Conservation (phyloP, 306 rosid species). For the Neltuma alba region DNA sequence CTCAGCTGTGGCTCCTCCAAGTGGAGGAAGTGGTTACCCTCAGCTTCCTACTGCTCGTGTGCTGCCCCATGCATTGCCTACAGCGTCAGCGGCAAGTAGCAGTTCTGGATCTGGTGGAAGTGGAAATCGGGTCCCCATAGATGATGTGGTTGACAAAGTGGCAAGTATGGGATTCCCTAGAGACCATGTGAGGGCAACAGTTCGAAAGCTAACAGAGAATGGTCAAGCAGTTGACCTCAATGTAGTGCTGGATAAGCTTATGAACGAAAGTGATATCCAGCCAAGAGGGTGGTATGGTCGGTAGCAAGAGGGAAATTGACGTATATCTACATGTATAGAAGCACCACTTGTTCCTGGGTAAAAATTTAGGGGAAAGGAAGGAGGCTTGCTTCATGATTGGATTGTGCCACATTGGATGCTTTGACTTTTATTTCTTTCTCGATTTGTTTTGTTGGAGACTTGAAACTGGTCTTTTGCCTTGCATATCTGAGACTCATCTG, state of each 20-base stretch:
- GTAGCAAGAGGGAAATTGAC: conserved; percentile 42
- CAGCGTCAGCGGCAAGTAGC: conserved; percentile 63
- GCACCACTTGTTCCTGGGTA: conserved; percentile 39
- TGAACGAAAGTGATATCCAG: conserved; percentile 75
- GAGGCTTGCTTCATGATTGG: conserved; percentile 26
- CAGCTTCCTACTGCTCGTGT: conserved; percentile 81
- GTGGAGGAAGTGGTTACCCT: conserved; percentile 79
- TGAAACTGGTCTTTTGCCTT: conserved; percentile 40
- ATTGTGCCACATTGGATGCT: conserved; percentile 35
- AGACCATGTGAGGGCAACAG: conserved; percentile 82
- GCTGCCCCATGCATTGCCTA: conserved; percentile 74
- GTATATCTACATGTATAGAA: conserved; percentile 46
- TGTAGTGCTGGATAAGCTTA: conserved; percentile 84
- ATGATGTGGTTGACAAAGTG: conserved; percentile 82
- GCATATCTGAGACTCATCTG: conserved; percentile 31
- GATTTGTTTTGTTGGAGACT: conserved; percentile 30
- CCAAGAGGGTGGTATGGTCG: conserved; percentile 83
- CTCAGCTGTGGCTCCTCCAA: conserved; percentile 43
- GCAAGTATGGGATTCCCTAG: conserved; percentile 86
- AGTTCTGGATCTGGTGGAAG: conserved; percentile 65
- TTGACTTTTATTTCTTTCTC: conserved; percentile 17
- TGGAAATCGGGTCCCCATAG: conserved; percentile 71
- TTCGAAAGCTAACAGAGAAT: conserved; percentile 81
- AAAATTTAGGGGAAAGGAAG: conserved; percentile 32
- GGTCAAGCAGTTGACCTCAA: conserved; percentile 89